Base-by-base conservation (phyloP, 2,329 filamentous ascomycete species). In the Hypoxylon sp. region DNA sequence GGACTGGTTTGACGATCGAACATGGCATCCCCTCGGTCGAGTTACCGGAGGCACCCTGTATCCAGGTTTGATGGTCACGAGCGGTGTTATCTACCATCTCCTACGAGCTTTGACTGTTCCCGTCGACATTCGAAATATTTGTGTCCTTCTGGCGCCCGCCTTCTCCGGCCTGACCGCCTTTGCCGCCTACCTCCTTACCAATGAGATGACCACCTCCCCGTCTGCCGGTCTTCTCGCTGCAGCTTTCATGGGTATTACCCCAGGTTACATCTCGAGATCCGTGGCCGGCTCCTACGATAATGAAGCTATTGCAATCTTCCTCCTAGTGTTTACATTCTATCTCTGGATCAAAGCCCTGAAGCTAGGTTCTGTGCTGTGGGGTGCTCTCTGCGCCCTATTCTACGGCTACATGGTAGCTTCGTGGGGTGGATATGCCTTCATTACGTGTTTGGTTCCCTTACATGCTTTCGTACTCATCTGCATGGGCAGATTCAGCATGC, bases 371-470 rank as follows among this genome's bases (percentile, higher is more conserved):
- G 94, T 97, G 80, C 92, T 98, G 81, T 99, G 95, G 95, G 95
- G 94, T 74, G 94, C 93, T 38, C 85, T 98, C 69, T 96, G 94
- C 75, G 96, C 96, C 46, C 86, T 99, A 60, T 98, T 97, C 83
- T 99, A 99, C 82, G 96, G 96, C 77, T 99, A 99, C 89, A 99
- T 99, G 96, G 96, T 99, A 71, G 96, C 95, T 52, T 97, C 97
- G 17, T 99, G 96, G 96, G 96, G 96, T 86, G 96, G 96, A 78
- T 99, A 99, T 81, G 96, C 97, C 76, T 99, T 99, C 88, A 99
- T 99, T 78, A 99, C 97, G 68, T 98, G 97, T 80, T 84, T 99
- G 82, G 90, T 99, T 65, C 96, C 96, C 38, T 88, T 99, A 73
- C 96, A 99, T 81, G 90, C 93, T 6, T 94, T 99, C 75, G 93